Conservation (phyloP, 2,329 filamentous ascomycete species). For the Aspergillus carbonarius region DNA sequence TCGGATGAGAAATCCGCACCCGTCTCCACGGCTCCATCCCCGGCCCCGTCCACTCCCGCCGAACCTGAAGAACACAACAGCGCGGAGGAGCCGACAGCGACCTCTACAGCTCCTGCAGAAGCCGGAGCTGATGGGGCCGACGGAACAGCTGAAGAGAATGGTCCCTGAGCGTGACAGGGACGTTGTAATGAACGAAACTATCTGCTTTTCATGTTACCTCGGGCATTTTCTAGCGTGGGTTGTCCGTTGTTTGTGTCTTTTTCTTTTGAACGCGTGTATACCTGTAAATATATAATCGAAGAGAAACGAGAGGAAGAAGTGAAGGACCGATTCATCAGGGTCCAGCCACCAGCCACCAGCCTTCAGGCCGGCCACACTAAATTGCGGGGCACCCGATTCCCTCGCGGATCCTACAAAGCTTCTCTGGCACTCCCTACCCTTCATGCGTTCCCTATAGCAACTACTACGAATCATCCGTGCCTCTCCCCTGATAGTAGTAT, state of each 20-base stretch:
- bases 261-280: not conserved
- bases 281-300: too few species aligned
- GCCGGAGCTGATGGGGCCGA: not conserved
- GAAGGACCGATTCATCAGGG: too few species aligned
- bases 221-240: constrained; percentile 19
- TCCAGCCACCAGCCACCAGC: too few species aligned
- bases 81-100: not conserved
- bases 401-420: too few species aligned
- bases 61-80: constrained; percentile 2
- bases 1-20: not conserved
- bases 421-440: too few species aligned
- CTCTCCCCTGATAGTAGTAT: too few species aligned
- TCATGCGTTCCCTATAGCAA: too few species aligned
- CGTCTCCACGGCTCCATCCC: not conserved
- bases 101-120: not conserved
- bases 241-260: not conserved
- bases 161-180: not conserved
- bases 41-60: not conserved
- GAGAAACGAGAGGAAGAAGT: too few species aligned
- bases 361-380: too few species aligned
- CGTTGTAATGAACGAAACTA: not conserved
- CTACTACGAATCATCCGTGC: too few species aligned
- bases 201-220: constrained; percentile 5
- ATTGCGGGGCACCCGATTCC: too few species aligned
- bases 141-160: not conserved